These are phyloP conservation scores for Leptographium lundbergii DNA, from an alignment of 2,329 filamentous ascomycete genomes.

Conservation along the genomic window DNA sequence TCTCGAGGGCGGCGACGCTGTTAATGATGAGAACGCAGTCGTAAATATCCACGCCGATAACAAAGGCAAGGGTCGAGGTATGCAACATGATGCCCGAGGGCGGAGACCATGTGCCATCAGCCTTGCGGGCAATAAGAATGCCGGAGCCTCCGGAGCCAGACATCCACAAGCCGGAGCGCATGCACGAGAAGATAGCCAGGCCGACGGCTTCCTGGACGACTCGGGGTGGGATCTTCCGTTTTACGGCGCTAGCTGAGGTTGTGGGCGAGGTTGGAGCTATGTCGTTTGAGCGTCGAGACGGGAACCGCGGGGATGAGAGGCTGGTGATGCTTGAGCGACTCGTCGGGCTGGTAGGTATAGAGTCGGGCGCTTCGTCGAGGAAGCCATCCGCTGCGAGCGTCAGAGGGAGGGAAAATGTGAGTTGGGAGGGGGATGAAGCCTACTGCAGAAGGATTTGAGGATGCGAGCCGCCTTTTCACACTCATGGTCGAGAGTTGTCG, in stretches of 20 bases:
- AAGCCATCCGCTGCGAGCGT: constrained; percentile 39
- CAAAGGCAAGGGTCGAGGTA: constrained; percentile 76
- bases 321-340: constrained; percentile 10
- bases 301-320: constrained; percentile 7
- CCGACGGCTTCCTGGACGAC: constrained; percentile 85
- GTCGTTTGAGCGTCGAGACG: constrained; percentile 4
- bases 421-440: constrained; percentile 40
- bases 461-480: constrained; percentile 70
- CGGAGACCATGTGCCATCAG: constrained; percentile 56
- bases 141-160: constrained; percentile 86
- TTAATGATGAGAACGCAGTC: constrained; percentile 93
- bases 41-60: constrained; percentile 88
- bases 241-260: constrained; percentile 34
- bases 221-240: constrained; percentile 72
- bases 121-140: constrained; percentile 69
- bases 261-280: constrained; percentile 7
- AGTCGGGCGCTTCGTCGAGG: constrained; percentile 29
- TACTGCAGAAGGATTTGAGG: constrained; percentile 66
- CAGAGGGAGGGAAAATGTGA: constrained; percentile 7
- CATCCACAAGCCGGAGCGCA: constrained; percentile 86
- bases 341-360: constrained; percentile 16
- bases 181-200: constrained; percentile 87
- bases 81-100: constrained; percentile 86
- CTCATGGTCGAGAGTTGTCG: constrained; percentile 60
- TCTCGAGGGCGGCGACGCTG: constrained; percentile 68